A percentile compares a stretch with the other conserved stretches of the same genome.
Evolutionary conservation across 768 basidiomycete species (phyloP).

Genomic region (Multifurca ochricompacta): DNA sequence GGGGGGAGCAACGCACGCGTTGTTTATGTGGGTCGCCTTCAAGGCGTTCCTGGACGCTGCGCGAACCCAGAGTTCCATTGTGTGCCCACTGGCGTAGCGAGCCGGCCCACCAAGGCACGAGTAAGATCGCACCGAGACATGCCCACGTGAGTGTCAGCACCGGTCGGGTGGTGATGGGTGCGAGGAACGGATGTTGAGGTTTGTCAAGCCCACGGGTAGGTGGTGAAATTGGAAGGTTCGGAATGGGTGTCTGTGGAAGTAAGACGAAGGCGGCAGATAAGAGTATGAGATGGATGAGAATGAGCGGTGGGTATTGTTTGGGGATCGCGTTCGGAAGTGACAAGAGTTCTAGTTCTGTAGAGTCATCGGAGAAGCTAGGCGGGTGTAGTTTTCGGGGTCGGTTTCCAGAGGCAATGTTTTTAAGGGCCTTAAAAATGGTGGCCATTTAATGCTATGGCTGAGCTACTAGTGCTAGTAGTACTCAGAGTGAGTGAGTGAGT

Average conservation of each 20-base stretch:
- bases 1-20: constrained; percentile 30
- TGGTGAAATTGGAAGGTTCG: constrained; percentile 8
- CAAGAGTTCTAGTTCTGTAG: background rate
- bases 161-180: constrained; percentile 55
- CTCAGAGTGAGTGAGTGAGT: too few species aligned
- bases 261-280: constrained; percentile 10
- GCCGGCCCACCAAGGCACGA: constrained; percentile 68
- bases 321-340: constrained; percentile 12
- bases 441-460: too few species aligned
- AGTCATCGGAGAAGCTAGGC: background rate
- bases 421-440: constrained; percentile 8
- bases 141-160: constrained; percentile 50
- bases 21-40: constrained; percentile 31
- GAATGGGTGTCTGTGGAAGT: constrained; percentile 6
- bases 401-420: constrained; percentile 2
- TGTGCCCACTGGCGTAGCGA: constrained; percentile 56
- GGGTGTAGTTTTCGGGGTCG: background rate
- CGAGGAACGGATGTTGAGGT: constrained; percentile 66
- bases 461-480: too few species aligned
- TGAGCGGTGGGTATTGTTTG: constrained; percentile 7
- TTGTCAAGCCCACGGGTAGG: constrained; percentile 34
- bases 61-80: constrained; percentile 37
- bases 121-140: constrained; percentile 42
- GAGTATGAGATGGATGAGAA: constrained; percentile 10
- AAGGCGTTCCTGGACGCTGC: constrained; percentile 35